A percentile compares a stretch with the other conserved stretches of the same genome.
Conservation (phyloP, 2,329 filamentous ascomycete genomes). For the Aspergillus ustus region DNA sequence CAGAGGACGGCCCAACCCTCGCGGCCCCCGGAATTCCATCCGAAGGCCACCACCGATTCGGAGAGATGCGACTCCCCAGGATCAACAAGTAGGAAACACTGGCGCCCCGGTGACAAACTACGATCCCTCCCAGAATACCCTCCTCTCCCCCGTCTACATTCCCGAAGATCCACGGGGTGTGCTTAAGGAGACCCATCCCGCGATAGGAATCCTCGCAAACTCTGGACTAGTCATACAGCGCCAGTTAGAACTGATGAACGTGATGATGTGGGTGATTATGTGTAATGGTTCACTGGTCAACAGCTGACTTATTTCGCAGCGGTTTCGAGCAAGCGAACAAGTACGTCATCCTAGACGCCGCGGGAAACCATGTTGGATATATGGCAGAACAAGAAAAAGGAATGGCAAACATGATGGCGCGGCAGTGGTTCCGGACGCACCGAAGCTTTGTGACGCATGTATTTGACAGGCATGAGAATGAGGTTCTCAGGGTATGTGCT, state of each 20-base stretch:
- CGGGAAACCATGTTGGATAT: conserved; percentile 67
- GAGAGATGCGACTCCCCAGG: conserved; percentile 12
- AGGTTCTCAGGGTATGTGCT: conserved; percentile 57
- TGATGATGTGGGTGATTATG: conserved; percentile 54
- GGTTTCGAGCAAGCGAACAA: conserved; percentile 70
- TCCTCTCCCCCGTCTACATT: conserved; percentile 65
- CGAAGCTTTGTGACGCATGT: conserved; percentile 68
- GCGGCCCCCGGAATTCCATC: conserved; percentile 38
- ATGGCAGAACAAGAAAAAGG: conserved; percentile 68
- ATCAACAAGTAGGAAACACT: conserved; percentile 20
- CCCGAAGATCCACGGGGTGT: conserved; percentile 65
- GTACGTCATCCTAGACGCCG: conserved; percentile 68
- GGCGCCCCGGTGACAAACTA: conserved; percentile 50
- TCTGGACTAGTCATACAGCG: conserved; percentile 66
- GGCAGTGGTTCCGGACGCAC: conserved; percentile 66
- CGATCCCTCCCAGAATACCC: conserved; percentile 48
- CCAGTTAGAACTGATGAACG: conserved; percentile 69
- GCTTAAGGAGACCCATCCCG: conserved; percentile 63
- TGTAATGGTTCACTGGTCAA: not conserved
- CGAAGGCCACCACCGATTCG: conserved; percentile 30
- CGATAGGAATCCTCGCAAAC: conserved; percentile 62
- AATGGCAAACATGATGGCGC: conserved; percentile 58
- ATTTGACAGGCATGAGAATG: conserved; percentile 64
- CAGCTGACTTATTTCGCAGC: conserved; percentile 27
- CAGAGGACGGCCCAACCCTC: conserved; percentile 30